phyloP scores from a whole-genome alignment of 345 rosid species.

The Limnanthes douglasii region DNA sequence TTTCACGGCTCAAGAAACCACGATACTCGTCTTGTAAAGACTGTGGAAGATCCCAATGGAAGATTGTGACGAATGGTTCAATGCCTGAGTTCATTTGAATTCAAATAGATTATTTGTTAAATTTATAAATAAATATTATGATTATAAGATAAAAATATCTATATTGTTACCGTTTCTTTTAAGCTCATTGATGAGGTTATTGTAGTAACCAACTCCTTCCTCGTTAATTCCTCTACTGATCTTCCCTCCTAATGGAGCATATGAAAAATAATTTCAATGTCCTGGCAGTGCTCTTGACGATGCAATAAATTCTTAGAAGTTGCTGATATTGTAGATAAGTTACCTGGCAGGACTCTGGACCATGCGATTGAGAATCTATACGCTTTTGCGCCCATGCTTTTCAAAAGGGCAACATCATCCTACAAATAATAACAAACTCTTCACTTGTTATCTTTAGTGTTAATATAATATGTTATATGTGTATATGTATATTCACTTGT shows the following conservation, averaged over 20 bases:
- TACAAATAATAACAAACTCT: background rate
- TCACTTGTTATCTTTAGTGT: background rate
- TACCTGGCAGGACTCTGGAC: conserved; percentile 34
- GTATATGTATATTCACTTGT: background rate
- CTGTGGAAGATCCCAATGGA: conserved; percentile 21
- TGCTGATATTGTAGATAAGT: background rate
- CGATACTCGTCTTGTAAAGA: conserved; percentile 12
- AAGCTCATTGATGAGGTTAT: conserved; percentile 26
- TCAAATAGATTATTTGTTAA: too few relatives aligned
- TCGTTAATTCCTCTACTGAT: conserved; percentile 21
- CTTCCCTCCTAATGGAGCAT: conserved; percentile 17
- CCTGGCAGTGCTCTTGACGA: background rate
- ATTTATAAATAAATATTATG: too few relatives aligned
- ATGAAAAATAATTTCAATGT: background rate
- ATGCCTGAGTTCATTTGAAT: conserved; percentile 8
- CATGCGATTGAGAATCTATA: conserved; percentile 30
- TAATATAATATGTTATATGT: background rate
- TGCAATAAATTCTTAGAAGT: background rate
- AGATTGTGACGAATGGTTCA: conserved; percentile 17
- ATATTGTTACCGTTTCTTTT: conserved; percentile 11
- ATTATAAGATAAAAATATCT: background rate
- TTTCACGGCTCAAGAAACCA: conserved; percentile 13
- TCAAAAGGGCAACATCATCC: conserved; percentile 19
- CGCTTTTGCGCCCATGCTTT: conserved; percentile 16
- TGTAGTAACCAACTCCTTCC: conserved; percentile 24